Evolutionary conservation across 2,329 filamentous ascomycete species (phyloP), one percentile per base, ranked within the genome.

Genomic region (Pseudopyrenochaeta lycopersici): DNA sequence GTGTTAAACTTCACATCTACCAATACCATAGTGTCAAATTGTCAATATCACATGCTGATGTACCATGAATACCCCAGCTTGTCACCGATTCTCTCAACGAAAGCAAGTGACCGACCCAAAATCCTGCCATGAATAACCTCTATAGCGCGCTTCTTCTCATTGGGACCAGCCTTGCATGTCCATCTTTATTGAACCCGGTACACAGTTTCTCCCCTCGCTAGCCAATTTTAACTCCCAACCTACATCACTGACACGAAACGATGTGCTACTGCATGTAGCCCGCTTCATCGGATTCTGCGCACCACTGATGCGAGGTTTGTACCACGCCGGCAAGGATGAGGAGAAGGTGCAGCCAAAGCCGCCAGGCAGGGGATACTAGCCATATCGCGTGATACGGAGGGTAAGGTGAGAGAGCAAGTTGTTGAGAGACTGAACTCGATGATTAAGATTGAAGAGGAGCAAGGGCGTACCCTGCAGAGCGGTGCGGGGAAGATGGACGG

Each of bases 341-440:
- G 44, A 27, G 36, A 45, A 21, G 3, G 44, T 52, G 40, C 23
- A 27, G 10, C 35, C 39, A 12, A 32, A 36, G 30, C 30, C 35
- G 6, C 54, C 46, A 2, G 36, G 51, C 2, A 53, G 46, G 35
- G 57, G 57, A 14, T 60, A 54, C n/a, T 50, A 18, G 18, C 5
- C 9, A 27, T n/a, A n/a, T n/a, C n/a, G 9, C 23, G 23, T 23
- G 36, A 39, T 39, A 12, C 36, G 1, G n/a, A 4, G 11, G 17
- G 21, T n/a, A 21, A 20, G 7, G 17, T 4, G 11, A 12, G 36
- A 14, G 18, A 12, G 2, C 2, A 39, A 15, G 11, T 4, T 4
- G 33, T 2, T 17, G 4, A 17, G 33, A 5, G 4, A 36, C 9
- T n/a, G 14, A 17, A 27, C 9, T 4, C 23, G 23, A 27, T 4